Percentiles rank a stretch among this genome's conserved stretches.
These are phyloP conservation scores for Lichtheimia corymbifera DNA, from an alignment of 371 early-diverging fungal species.

Conservation along the genomic window DNA sequence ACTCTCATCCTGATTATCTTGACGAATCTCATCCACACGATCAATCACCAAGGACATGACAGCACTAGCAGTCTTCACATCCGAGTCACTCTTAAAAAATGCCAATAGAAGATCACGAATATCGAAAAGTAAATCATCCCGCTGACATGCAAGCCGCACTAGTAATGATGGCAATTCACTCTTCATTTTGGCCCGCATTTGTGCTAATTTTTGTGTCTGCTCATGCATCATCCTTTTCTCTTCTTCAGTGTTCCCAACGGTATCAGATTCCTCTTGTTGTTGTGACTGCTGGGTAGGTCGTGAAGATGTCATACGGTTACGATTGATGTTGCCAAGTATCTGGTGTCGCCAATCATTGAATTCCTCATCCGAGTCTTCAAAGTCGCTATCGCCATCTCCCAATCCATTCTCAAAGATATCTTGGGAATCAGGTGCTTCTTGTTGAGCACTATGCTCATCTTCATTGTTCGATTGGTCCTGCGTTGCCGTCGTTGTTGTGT, in stretches of 20 bases:
- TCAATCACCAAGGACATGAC: constrained; percentile 39
- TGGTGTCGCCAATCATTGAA: neutral
- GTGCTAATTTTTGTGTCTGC: constrained; percentile 39
- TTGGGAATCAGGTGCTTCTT: neutral
- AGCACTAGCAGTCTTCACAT: constrained; percentile 38
- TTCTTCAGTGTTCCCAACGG: neutral
- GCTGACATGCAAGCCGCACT: constrained; percentile 62
- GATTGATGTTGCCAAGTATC: neutral
- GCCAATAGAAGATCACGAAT: constrained; percentile 67
- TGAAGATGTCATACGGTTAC: neutral
- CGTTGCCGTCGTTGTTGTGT: neutral
- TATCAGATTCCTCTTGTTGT: neutral
- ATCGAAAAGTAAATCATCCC: constrained; percentile 71
- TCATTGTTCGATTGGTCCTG: neutral
- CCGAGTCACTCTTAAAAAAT: constrained; percentile 46
- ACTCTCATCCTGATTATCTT: constrained; percentile 13
- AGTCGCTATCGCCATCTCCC: neutral
- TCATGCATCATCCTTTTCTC: constrained; percentile 14
- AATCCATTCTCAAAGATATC: no score
- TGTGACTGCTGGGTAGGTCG: neutral
- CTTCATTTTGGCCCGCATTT: constrained; percentile 53
- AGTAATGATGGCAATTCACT: constrained; percentile 50
- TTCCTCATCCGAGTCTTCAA: constrained; percentile 10
- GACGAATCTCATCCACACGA: constrained; percentile 20
- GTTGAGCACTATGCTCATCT: neutral